Conservation (phyloP, 2,329 filamentous ascomycete species). For the Eutypa lata region DNA sequence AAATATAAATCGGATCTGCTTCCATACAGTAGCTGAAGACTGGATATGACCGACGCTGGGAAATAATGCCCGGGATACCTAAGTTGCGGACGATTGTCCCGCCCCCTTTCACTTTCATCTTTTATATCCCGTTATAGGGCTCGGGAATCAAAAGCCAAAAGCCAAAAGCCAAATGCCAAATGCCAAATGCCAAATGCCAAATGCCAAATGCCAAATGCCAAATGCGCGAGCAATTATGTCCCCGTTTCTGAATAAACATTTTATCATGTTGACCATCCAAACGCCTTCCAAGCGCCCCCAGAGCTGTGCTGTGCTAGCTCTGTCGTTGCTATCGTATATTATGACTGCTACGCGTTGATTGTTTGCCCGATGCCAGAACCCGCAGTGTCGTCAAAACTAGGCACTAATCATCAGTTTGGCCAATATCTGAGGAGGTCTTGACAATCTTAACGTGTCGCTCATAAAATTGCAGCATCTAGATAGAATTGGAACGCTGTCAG, state of each 20-base stretch:
- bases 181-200: no score
- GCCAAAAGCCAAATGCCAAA: no score
- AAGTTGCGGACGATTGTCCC: no score
- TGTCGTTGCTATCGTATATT: neutral
- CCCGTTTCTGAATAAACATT: neutral
- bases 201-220: no score
- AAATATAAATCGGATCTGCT: no score
- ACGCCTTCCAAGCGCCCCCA: neutral
- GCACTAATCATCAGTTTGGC: constrained; percentile 13
- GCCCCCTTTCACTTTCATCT: no score
- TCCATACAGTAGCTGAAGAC: no score
- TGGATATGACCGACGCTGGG: no score
- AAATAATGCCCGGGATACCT: no score
- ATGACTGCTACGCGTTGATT: neutral
- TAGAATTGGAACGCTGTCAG: neutral
- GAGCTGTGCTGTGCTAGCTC: neutral
- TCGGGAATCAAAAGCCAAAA: no score
- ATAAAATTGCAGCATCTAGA: constrained; percentile 61
- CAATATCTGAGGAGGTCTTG: constrained; percentile 26
- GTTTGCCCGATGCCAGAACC: neutral
- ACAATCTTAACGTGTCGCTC: constrained; percentile 56
- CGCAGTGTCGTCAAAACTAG: neutral
- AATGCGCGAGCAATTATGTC: neutral
- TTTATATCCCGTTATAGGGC: no score
- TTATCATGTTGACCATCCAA: neutral